Conservation (phyloP, 495 filamentous ascomycete species). For the Penicillium flavigenum region DNA sequence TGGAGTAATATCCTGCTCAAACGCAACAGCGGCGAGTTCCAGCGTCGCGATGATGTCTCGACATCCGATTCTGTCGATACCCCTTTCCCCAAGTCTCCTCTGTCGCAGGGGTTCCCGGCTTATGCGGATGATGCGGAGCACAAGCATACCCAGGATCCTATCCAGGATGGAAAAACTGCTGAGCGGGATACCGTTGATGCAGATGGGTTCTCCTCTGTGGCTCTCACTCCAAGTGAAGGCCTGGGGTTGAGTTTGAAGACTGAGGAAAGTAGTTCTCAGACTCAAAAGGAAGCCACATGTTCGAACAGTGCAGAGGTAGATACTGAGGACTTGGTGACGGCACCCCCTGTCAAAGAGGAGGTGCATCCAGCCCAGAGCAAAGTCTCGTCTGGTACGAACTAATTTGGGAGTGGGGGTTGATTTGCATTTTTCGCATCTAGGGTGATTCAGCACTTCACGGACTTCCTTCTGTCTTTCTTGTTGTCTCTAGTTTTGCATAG, state of each 20-base stretch:
- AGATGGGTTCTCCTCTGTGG: constrained; percentile 26
- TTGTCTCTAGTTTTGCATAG: background rate
- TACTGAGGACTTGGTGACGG: constrained; percentile 5
- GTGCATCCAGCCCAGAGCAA: background rate
- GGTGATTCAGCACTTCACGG: background rate
- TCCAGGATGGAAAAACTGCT: constrained; percentile 6
- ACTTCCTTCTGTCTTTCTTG: background rate
- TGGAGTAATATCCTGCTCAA: constrained; percentile 47
- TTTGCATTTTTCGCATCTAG: constrained; percentile 6
- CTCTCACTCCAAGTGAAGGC: constrained; percentile 20
- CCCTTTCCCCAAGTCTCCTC: constrained; percentile 37
- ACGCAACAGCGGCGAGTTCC: constrained; percentile 41
- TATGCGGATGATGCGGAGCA: constrained; percentile 12
- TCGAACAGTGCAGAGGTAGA: background rate
- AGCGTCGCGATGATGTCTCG: constrained; percentile 24
- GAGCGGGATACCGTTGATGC: constrained; percentile 6
- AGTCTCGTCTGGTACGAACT: constrained; percentile 9
- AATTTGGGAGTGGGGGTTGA: background rate
- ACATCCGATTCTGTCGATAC: constrained; percentile 18
- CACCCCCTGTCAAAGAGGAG: constrained; percentile 13
- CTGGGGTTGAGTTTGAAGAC: constrained; percentile 3
- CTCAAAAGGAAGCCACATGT: background rate
- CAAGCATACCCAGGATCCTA: background rate
- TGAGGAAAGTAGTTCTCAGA: background rate
- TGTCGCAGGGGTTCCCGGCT: constrained; percentile 35